Evolutionary conservation across 305 asterid genomes (phyloP).

Genomic region (Monarda citriodora): DNA sequence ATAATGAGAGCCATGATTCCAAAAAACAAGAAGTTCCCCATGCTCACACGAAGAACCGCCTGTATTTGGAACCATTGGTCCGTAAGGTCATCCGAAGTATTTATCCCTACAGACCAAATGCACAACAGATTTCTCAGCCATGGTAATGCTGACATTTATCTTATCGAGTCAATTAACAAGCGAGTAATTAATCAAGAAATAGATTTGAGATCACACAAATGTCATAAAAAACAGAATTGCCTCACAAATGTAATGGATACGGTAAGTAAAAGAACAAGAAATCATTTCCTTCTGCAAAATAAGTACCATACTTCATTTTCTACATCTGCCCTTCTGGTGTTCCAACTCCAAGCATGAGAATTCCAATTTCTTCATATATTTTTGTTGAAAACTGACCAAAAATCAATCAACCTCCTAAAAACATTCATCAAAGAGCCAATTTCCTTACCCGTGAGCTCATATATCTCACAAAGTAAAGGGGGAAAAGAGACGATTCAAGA

Average conservation of each 20-base stretch:
- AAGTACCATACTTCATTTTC: background rate
- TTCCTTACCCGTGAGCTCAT: background rate
- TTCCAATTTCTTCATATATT: constrained; percentile 9
- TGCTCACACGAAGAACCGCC: constrained; percentile 96
- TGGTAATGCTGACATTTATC: background rate
- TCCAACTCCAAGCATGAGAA: constrained; percentile 7
- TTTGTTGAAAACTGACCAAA: background rate
- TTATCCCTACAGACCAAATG: constrained; percentile 69
- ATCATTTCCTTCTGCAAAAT: background rate
- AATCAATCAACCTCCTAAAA: constrained; percentile 5
- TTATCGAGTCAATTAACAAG: constrained; percentile 3
- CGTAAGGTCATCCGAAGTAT: constrained; percentile 63
- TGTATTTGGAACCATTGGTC: constrained; percentile 85
- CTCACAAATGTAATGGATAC: constrained; percentile 2
- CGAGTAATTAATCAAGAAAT: background rate
- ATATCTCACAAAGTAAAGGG: background rate
- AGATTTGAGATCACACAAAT: background rate
- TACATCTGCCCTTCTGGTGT: background rate
- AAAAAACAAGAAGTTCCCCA: constrained; percentile 93
- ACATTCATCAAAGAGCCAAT: background rate
- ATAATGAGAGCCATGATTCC: constrained; percentile 75
- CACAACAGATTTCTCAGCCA: constrained; percentile 17
- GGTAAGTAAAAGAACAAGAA: constrained; percentile 1
- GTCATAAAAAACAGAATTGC: background rate
- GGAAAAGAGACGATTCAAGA: background rate